Base-by-base conservation (phyloP, 2,329 filamentous ascomycete genomes). In the Penicillium sp. region DNA sequence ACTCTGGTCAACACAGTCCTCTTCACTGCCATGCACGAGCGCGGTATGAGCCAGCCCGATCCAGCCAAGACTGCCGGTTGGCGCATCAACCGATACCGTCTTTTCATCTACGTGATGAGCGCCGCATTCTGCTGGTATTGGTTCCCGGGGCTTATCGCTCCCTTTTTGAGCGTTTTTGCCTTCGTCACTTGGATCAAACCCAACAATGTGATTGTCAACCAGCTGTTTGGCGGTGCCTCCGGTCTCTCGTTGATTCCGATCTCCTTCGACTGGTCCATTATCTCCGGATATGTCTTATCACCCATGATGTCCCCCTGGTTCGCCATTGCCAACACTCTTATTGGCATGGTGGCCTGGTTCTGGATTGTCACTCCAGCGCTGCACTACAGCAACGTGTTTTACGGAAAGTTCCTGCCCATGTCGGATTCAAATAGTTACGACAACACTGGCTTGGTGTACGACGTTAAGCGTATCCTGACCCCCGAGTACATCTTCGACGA, bases 1-100 rank as follows among this genome's bases (percentile, higher is more conserved):
- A 86, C 81, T 43, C 73, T 89, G 23, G 83, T 86, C 45, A 79
- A 80, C 4, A 80, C 85, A 6, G 80, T 83, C 0, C 70, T 89
- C 31, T 84, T 89, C 73, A 84, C 84, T 57, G 83, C 85, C 52
- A 83, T 90, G 74, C 86, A 90, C 62, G 86, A 89, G 57, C 78
- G 79, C 57, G 20, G 20, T 23, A 23, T 23, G 20, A 73, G 73
- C 10, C 65, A 71, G 24, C 74, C 78, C 0, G 76, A 83, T 53
- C 78, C 82, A 55, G 69, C 69, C 24, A 76, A 78, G 80, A 64
- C 80, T 68, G 33, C 78, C 66, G 86, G 86, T 3, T 87, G 86
- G 60, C 76, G 63, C 8, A 83, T 89, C 69, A 79, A 83, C 2
- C 78, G 84, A 43, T 87, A 85, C 59, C 74, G 75, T 50, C 84